Percentiles rank a stretch among this genome's conserved stretches.
Evolutionary conservation across 2,329 filamentous ascomycete species (phyloP).

Genomic region (Epichloe festucae): DNA sequence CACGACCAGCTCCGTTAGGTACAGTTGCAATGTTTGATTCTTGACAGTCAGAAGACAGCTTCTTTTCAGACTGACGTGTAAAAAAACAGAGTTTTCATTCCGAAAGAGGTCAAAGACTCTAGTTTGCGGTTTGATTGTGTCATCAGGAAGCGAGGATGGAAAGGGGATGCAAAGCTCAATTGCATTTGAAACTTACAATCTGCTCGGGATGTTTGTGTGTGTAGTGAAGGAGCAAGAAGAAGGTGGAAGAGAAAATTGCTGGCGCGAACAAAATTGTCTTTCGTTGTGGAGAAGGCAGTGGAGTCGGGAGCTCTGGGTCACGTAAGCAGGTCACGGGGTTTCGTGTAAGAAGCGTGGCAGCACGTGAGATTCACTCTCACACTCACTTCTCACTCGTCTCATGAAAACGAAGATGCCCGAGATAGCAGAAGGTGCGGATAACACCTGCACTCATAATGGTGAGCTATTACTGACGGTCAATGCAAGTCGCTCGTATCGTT

Average conservation of each 20-base stretch:
- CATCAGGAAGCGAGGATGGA: constrained; percentile 46
- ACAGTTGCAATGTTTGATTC: not conserved
- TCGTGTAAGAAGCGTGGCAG: constrained; percentile 17
- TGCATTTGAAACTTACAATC: constrained; percentile 8
- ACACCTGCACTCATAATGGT: not conserved
- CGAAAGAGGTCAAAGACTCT: constrained; percentile 84
- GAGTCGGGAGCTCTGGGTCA: constrained; percentile 3
- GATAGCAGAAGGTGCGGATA: constrained; percentile 41
- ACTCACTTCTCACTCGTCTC: not conserved
- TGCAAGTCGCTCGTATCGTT: constrained; percentile 66
- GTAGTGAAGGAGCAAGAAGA: constrained; percentile 4
- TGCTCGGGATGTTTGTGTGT: constrained; percentile 1
- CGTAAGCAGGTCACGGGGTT: constrained; percentile 18
- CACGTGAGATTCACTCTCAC: not conserved
- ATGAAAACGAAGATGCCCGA: constrained; percentile 39
- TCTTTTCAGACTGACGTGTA: constrained; percentile 84
- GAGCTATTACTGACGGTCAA: not conserved
- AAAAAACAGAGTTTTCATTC: constrained; percentile 72
- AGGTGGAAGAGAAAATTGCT: constrained; percentile 13
- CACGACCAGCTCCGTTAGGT: constrained; percentile 5
- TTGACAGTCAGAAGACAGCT: constrained; percentile 8
- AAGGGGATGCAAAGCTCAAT: constrained; percentile 1
- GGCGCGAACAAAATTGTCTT: constrained; percentile 14
- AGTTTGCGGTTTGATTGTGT: constrained; percentile 79
- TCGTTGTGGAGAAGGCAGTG: constrained; percentile 11